phyloP scores from a whole-genome alignment of 106 monocot genomes.

The Apostasia shenzhenica region DNA sequence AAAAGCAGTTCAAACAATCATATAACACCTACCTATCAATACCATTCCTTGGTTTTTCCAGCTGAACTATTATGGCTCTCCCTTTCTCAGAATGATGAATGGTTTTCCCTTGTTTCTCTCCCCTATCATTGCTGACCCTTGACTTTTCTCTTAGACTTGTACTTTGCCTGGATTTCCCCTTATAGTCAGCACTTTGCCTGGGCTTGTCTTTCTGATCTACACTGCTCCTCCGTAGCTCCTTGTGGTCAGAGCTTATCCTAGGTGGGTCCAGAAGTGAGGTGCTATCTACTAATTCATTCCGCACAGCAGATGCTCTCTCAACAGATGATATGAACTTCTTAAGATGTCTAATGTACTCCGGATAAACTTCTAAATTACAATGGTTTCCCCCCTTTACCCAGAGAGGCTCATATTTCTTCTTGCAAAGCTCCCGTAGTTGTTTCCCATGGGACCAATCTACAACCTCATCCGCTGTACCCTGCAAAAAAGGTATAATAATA shows the following conservation, averaged over 20 bases:
- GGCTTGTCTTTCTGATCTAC: background rate
- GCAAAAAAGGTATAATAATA: background rate
- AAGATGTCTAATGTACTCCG: conserved; percentile 10
- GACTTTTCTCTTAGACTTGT: background rate
- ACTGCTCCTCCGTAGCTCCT: background rate
- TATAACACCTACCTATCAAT: background rate
- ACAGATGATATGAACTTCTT: conserved; percentile 6
- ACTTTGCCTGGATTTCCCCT: background rate
- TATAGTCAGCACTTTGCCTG: background rate
- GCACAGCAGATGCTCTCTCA: background rate
- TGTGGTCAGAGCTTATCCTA: background rate
- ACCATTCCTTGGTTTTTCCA: background rate
- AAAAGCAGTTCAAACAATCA: too few species aligned
- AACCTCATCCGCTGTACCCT: conserved; percentile 7
- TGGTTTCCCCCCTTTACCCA: conserved; percentile 8
- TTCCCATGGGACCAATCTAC: conserved; percentile 12
- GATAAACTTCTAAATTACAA: conserved; percentile 9
- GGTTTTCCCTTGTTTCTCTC: background rate
- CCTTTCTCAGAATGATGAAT: background rate
- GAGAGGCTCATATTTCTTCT: conserved; percentile 12
- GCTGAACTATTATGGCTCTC: background rate
- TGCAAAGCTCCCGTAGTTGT: conserved; percentile 6
- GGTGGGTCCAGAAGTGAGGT: background rate
- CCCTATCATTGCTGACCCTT: background rate
- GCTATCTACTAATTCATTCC: background rate